Base-by-base conservation (phyloP, 1,139 yeast genomes). In the Entelexis sorbosivorans region DNA sequence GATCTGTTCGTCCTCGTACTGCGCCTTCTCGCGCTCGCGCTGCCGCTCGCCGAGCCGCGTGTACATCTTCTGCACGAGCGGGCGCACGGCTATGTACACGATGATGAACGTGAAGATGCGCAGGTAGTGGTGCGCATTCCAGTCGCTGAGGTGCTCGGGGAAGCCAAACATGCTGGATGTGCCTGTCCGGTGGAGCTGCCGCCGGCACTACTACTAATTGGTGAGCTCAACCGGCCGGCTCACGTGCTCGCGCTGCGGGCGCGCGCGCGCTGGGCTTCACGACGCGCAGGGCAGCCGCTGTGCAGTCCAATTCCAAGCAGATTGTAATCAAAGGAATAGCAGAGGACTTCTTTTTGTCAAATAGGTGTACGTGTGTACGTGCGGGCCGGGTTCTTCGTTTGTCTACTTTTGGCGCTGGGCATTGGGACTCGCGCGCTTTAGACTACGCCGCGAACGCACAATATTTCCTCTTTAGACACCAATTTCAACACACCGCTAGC, bases 21-120 rank as follows among this genome's bases (percentile, higher is more conserved):
- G 70, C 56, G 78, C 79, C 58, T 76, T 70, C n/a, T 97, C 96
- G 96, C 97, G 89, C 57, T 78, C 76, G 60, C 97, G 79, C 62
- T 81, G 77, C 31, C 86, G 79, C 57, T 88, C 73, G 44, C 79
- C 68, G 46, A 89, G 73, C 11, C 81, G 77, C 52, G 79, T 76
- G 63, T 82, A 85, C 49, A 82, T 72, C 61, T 71, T 75, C 68
- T 91, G 91, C 64, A 91, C 86, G 13, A 54, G 34, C 16, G 62
- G 62, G 6, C 61, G 53, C 24, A 59, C 42, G 16, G 57, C 38
- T 14, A 59, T 10, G 45, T 59, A 59, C 29, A 52, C 50, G 40
- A 55, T 49, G 22, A 59, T 36, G 26, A 59, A 45, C 24, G 57
- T 44, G 34, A 57, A 53, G n/a, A 59, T 48, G 13, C 62, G 57